Evolutionary conservation across 2,329 filamentous ascomycete species (phyloP).

Genomic region (Hymenoscyphus fructigenus): DNA sequence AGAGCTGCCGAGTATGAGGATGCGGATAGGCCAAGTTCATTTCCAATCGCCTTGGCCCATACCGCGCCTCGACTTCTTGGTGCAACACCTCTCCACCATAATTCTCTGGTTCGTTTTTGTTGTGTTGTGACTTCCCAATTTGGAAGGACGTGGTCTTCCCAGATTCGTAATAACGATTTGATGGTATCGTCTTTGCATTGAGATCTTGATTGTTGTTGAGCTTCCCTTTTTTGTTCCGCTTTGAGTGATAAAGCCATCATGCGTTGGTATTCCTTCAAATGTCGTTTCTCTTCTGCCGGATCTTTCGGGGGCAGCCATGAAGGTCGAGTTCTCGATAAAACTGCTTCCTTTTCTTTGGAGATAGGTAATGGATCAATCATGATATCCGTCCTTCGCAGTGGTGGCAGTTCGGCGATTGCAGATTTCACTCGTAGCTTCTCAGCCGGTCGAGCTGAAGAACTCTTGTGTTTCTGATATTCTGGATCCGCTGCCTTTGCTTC

Average conservation of each 20-base stretch:
- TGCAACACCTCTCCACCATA: slow-evolving; percentile 81
- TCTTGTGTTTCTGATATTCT: slow-evolving; percentile 30
- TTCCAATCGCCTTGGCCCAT: slow-evolving; percentile 37
- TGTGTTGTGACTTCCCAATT: slow-evolving; percentile 72
- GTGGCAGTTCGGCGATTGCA: slow-evolving; percentile 66
- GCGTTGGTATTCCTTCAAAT: slow-evolving; percentile 80
- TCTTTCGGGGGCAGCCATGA: slow-evolving; percentile 87
- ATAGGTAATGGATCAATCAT: slow-evolving; percentile 83
- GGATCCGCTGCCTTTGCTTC: slow-evolving; percentile 45
- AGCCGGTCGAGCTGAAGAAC: slow-evolving; percentile 39
- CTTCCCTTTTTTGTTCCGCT: slow-evolving; percentile 59
- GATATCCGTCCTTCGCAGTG: slow-evolving; percentile 59
- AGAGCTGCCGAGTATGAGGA: slow-evolving; percentile 71
- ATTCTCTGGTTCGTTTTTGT: slow-evolving; percentile 67
- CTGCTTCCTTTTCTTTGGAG: slow-evolving; percentile 83
- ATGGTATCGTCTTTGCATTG: slow-evolving; percentile 54
- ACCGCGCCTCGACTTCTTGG: slow-evolving; percentile 58
- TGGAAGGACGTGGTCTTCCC: slow-evolving; percentile 75
- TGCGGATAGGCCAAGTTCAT: slow-evolving; percentile 46
- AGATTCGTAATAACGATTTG: slow-evolving; percentile 58
- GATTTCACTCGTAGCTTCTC: slow-evolving; percentile 60
- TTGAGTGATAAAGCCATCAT: slow-evolving; percentile 70
- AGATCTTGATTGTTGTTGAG: slow-evolving; percentile 50
- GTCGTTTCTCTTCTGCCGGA: slow-evolving; percentile 85
- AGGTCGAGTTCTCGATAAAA: slow-evolving; percentile 75